Percentiles rank a stretch among this genome's conserved stretches.
phyloP scores from a whole-genome alignment of 495 filamentous ascomycete genomes.

The Neurospora sp. region DNA sequence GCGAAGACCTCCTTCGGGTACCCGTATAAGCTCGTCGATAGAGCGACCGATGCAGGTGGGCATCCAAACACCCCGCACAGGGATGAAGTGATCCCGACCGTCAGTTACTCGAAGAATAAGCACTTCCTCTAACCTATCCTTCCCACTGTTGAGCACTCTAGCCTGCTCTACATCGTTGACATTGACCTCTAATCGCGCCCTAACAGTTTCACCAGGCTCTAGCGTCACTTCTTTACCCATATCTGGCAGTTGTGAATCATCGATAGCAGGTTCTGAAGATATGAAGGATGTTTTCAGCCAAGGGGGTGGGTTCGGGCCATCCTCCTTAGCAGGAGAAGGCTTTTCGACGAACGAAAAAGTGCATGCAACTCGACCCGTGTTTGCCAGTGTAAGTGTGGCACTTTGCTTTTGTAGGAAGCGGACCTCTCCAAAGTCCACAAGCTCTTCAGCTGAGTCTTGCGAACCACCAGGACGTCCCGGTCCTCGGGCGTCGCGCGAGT shows the following conservation, averaged over 20 bases:
- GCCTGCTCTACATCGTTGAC: conserved; percentile 55
- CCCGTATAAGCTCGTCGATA: conserved; percentile 69
- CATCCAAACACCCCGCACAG: conserved; percentile 65
- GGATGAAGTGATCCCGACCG: conserved; percentile 87
- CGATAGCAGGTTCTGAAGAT: conserved; percentile 23
- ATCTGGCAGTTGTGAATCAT: conserved; percentile 30
- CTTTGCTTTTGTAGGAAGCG: conserved; percentile 53
- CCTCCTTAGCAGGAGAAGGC: conserved; percentile 40
- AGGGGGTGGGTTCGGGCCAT: conserved; percentile 31
- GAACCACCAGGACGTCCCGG: conserved; percentile 11
- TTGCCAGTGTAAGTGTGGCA: conserved; percentile 71
- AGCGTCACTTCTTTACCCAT: conserved; percentile 47
- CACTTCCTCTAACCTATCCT: conserved; percentile 65
- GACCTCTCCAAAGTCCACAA: conserved; percentile 68
- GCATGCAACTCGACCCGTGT: conserved; percentile 73
- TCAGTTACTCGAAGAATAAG: conserved; percentile 77
- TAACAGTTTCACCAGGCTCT: conserved; percentile 72
- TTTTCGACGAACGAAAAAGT: conserved; percentile 65
- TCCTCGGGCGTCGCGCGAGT: conserved; percentile 31
- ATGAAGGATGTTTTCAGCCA: conserved; percentile 66
- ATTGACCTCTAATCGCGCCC: conserved; percentile 52
- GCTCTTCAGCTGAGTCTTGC: conserved; percentile 31
- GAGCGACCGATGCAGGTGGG: conserved; percentile 76
- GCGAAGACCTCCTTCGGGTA: conserved; percentile 67
- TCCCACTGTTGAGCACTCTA: conserved; percentile 58